Conservation (phyloP, 129 eudicot genomes). For the Pseudognaphalium luteoalbum region DNA sequence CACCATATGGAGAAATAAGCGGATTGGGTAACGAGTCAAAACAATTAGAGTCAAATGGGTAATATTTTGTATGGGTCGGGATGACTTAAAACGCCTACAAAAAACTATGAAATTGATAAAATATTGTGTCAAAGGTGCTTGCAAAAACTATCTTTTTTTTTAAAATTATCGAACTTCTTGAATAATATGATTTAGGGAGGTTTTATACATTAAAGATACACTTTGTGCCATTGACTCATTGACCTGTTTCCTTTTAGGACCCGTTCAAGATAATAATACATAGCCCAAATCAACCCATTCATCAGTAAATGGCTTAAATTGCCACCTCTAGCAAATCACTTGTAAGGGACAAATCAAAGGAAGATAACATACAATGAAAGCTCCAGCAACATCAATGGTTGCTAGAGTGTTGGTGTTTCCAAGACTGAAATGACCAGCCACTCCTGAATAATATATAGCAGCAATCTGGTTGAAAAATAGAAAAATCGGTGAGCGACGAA, state of each 20-base stretch:
- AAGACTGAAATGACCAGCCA: slow-evolving; percentile 94
- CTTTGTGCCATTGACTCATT: neutral
- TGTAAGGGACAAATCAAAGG: neutral
- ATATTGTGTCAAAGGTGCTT: neutral
- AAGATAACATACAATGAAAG: slow-evolving; percentile 65
- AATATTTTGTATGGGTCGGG: no score
- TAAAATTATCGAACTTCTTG: neutral
- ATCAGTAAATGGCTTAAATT: neutral
- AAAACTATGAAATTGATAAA: no score
- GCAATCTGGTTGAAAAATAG: slow-evolving; percentile 53
- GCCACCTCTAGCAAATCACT: neutral
- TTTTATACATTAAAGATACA: neutral
- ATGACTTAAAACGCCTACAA: no score
- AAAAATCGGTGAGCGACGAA: neutral
- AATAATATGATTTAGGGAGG: neutral
- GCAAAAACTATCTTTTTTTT: neutral
- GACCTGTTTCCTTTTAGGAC: neutral
- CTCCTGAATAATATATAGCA: slow-evolving; percentile 75
- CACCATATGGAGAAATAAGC: neutral
- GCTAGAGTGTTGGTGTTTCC: slow-evolving; percentile 96
- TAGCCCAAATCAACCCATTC: neutral
- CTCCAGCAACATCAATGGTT: slow-evolving; percentile 97
- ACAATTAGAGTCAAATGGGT: no score
- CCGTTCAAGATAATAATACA: neutral
- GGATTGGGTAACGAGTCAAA: no score